These are phyloP conservation scores for Dalbergia cochinchinensis DNA, from an alignment of 306 rosid genomes.

Conservation along the genomic window DNA sequence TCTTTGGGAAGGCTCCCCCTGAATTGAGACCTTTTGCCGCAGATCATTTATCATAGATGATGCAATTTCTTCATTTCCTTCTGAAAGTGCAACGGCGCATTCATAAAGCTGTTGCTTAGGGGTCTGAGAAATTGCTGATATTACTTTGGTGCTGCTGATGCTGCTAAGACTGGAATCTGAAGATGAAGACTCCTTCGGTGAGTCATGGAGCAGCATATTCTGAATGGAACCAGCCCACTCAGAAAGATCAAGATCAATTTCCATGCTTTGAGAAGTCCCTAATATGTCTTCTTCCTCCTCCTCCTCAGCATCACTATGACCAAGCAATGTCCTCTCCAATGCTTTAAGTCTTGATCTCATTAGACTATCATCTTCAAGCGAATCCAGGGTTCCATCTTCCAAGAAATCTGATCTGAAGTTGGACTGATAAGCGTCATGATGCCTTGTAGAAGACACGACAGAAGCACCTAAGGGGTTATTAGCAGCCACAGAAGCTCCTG, in stretches of 20 bases:
- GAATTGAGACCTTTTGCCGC: constrained; percentile 82
- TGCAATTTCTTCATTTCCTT: constrained; percentile 69
- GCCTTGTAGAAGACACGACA: constrained; percentile 49
- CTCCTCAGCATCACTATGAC: constrained; percentile 67
- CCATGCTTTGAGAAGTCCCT: constrained; percentile 69
- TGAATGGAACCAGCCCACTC: constrained; percentile 74
- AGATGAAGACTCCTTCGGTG: constrained; percentile 80
- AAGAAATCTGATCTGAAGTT: constrained; percentile 61
- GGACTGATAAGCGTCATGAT: constrained; percentile 51
- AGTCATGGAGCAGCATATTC: constrained; percentile 62
- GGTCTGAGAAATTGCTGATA: constrained; percentile 52
- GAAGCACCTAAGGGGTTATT: constrained; percentile 50
- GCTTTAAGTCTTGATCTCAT: constrained; percentile 86
- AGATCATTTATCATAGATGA: constrained; percentile 74
- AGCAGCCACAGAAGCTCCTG: constrained; percentile 51
- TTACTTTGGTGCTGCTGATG: constrained; percentile 70
- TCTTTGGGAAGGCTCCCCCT: constrained; percentile 96
- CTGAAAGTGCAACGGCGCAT: constrained; percentile 82
- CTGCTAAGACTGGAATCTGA: constrained; percentile 69
- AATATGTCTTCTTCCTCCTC: constrained; percentile 62
- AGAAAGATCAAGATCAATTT: constrained; percentile 62
- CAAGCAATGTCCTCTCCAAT: constrained; percentile 86
- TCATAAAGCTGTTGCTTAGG: constrained; percentile 76
- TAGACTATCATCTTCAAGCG: constrained; percentile 55
- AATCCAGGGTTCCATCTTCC: constrained; percentile 67